These are phyloP conservation scores for Fistulinella prunicolor DNA, from an alignment of 768 basidiomycete species.

Conservation along the genomic window DNA sequence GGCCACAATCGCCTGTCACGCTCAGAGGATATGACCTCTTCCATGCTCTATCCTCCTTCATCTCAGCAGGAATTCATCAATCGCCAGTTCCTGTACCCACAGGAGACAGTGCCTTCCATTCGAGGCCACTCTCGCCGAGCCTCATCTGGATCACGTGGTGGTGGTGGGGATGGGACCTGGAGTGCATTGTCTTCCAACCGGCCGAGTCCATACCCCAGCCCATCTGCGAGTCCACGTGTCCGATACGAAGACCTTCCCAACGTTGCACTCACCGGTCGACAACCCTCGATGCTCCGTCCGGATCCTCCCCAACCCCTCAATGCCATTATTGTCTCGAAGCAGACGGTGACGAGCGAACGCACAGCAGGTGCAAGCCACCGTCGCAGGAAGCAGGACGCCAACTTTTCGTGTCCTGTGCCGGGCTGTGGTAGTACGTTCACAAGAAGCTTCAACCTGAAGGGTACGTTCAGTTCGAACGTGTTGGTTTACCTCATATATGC, in stretches of 20 bases:
- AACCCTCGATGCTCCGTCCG: conserved; percentile 24
- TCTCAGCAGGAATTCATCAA: conserved; percentile 44
- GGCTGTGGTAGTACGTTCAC: conserved; percentile 89
- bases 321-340: conserved; percentile 47
- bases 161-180: conserved; percentile 27
- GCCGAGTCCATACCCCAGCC: conserved; percentile 64
- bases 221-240: conserved; percentile 60
- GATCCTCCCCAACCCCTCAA: conserved; percentile 9
- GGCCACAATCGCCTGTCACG: conserved; percentile 51
- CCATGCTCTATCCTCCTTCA: conserved; percentile 30
- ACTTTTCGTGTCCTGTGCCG: conserved; percentile 77
- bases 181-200: conserved; percentile 39
- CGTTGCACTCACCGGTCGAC: conserved; percentile 24
- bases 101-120: conserved; percentile 35
- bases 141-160: conserved; percentile 38
- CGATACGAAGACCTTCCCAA: conserved; percentile 50
- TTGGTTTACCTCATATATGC: conserved; percentile 8
- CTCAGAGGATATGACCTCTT: conserved; percentile 56
- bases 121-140: conserved; percentile 43
- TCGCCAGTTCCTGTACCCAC: conserved; percentile 43
- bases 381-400: conserved; percentile 84
- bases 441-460: conserved; percentile 90
- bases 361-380: conserved; percentile 85
- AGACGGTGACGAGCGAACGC: conserved; percentile 87
- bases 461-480: conserved; percentile 36